Evolutionary conservation across 129 eudicot species (phyloP).

Genomic region (Heracleum sosnowskyi): DNA sequence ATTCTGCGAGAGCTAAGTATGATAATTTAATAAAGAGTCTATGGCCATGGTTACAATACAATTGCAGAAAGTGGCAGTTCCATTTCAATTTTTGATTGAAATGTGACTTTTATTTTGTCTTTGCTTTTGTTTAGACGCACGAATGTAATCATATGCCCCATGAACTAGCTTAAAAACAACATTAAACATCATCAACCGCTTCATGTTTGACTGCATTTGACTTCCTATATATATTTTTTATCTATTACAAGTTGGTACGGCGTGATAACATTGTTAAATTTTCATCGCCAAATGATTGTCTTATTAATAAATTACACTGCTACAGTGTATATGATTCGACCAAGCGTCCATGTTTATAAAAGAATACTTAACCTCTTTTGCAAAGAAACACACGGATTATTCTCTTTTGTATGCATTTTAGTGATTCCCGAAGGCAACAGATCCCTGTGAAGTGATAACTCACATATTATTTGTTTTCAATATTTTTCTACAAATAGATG

Average conservation of each 20-base stretch:
- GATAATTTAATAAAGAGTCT: background rate
- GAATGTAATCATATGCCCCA: background rate
- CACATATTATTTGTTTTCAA: no score
- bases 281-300: background rate
- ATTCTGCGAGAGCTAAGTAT: background rate
- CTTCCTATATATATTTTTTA: background rate
- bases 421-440: no score
- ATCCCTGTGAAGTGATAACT: no score
- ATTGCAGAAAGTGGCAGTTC: constrained; percentile 4
- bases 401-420: background rate
- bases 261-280: constrained; percentile 13
- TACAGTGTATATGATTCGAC: background rate
- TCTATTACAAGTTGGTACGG: constrained; percentile 20
- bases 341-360: background rate
- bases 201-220: background rate
- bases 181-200: background rate
- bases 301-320: background rate
- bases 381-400: background rate
- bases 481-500: no score
- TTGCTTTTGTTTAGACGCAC: background rate
- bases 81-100: background rate
- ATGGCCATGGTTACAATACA: background rate
- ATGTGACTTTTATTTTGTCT: background rate
- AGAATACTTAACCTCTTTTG: background rate
- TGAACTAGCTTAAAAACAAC: background rate